Evolutionary conservation across 1,284 basidiomycete genomes (phyloP), one percentile per base, ranked within the genome.

Genomic region (Rhodotorula sp.): DNA sequence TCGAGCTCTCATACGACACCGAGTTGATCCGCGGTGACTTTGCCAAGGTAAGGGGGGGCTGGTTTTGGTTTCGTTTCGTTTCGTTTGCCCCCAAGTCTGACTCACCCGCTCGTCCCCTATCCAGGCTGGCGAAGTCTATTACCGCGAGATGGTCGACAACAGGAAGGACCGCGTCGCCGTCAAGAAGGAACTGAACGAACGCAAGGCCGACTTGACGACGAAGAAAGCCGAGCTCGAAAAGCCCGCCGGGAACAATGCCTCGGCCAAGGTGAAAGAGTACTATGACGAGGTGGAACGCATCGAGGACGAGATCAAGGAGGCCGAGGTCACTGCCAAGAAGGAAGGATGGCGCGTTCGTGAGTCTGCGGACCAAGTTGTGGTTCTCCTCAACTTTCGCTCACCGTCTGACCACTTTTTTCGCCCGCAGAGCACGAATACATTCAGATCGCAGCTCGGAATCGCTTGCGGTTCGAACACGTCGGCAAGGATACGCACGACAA

Each of bases 241-340:
- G 57, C 68, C 68, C 31, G 29, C 63, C 3, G 64, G 64, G 20
- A 70, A 65, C 56, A 52, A 23, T 12, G 21, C 56, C 39, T 62
- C 59, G n/a, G 16, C 21, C 52, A 65, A 59, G 48, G 68, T 65
- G 21, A 65, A 70, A 61, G 67, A 68, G 57, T 70, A 64, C 60
- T 26, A 63, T 16, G 64, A 66, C 2, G 68, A 54, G 48, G 20
- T 48, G 16, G 60, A 57, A 10, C 54, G 29, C 29, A 29, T 66
- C 47, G 63, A 65, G 0, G 60, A 58, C 16, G 56, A 66, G 60
- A 59, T 66, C 31, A 59, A 70, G 56, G 46, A 66, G 29, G 59
- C 60, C 43, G 56, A 52, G 29, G 31, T 47, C 4, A 14, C 47
- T 8, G 39, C 58, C 15, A 51, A 23, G 43, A 65, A 61, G 56